Evolutionary conservation across 352 stramenopile species (phyloP).

Genomic region (Globisporangium sylvaticum): DNA sequence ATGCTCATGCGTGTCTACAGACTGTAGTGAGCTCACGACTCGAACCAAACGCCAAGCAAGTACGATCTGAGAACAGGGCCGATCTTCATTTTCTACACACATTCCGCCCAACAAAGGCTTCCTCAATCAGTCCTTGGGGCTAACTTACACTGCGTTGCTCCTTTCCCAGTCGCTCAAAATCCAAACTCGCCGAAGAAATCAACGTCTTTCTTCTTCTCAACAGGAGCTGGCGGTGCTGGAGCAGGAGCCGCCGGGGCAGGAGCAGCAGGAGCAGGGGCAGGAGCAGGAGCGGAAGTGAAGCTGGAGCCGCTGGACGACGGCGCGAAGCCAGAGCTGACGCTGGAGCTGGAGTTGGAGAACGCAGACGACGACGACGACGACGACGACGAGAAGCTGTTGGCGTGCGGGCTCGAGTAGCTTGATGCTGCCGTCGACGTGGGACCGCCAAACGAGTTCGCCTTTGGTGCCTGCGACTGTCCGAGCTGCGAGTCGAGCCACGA

Average conservation of each 20-base stretch:
- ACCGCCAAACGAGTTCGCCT: constrained; percentile 35
- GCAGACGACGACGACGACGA: constrained; percentile 35
- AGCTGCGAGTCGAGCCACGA: constrained; percentile 66
- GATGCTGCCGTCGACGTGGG: constrained; percentile 7
- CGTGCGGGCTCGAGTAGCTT: constrained; percentile 22
- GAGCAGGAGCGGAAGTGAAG: constrained; percentile 11
- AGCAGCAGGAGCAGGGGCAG: neutral
- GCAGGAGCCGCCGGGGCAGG: constrained; percentile 19
- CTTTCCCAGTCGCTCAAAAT: constrained; percentile 34
- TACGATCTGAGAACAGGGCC: neutral
- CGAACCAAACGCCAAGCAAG: neutral
- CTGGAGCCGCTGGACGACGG: constrained; percentile 19
- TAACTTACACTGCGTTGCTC: constrained; percentile 1
- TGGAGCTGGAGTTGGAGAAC: constrained; percentile 22
- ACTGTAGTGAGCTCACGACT: neutral
- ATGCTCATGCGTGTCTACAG: too few species aligned
- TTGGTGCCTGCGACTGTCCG: constrained; percentile 14
- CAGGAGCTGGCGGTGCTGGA: constrained; percentile 20
- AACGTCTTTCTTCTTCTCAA: constrained; percentile 72
- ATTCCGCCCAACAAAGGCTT: neutral
- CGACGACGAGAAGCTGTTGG: constrained; percentile 42
- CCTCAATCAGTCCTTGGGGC: neutral
- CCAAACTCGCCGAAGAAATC: constrained; percentile 85
- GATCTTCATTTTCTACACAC: neutral
- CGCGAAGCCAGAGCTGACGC: constrained; percentile 21